phyloP scores from a whole-genome alignment of 352 stramenopile species.

The Phytophthora cajani region DNA sequence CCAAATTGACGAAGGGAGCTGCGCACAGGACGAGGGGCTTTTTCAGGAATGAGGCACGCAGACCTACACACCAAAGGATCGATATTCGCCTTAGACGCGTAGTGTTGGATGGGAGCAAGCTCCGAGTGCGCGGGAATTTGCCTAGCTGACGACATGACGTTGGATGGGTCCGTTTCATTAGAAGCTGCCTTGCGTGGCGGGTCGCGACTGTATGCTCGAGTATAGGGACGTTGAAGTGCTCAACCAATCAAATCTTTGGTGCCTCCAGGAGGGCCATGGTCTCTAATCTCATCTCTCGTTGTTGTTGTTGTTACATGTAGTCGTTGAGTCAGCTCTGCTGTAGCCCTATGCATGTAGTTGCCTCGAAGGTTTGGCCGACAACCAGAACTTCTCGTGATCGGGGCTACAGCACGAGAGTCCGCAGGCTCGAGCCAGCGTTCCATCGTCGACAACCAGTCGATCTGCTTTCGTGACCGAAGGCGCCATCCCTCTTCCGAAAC shows the following conservation, averaged over 20 bases:
- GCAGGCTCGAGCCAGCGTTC: background rate
- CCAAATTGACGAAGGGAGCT: background rate
- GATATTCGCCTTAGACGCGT: constrained; percentile 5
- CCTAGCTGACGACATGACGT: constrained; percentile 15
- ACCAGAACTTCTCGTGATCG: background rate
- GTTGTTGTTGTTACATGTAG: background rate
- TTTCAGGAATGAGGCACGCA: constrained; percentile 28
- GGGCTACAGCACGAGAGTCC: background rate
- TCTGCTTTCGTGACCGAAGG: constrained; percentile 6
- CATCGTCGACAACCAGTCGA: background rate
- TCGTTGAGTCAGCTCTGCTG: background rate
- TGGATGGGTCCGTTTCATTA: background rate
- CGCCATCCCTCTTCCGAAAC: constrained; percentile 19
- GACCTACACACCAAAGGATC: background rate
- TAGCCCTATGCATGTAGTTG: background rate
- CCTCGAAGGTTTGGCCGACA: background rate
- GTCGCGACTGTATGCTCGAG: constrained; percentile 1
- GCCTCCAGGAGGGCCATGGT: background rate
- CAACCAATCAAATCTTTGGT: constrained; percentile 29
- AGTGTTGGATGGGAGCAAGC: too few species aligned
- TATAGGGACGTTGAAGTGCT: constrained; percentile 24
- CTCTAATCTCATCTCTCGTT: background rate
- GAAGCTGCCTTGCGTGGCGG: background rate
- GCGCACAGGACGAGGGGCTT: background rate
- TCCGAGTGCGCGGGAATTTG: too few species aligned